Evolutionary conservation across 768 basidiomycete species (phyloP), one percentile per base, ranked within the genome.

Genomic region (Tulasnella calospora): DNA sequence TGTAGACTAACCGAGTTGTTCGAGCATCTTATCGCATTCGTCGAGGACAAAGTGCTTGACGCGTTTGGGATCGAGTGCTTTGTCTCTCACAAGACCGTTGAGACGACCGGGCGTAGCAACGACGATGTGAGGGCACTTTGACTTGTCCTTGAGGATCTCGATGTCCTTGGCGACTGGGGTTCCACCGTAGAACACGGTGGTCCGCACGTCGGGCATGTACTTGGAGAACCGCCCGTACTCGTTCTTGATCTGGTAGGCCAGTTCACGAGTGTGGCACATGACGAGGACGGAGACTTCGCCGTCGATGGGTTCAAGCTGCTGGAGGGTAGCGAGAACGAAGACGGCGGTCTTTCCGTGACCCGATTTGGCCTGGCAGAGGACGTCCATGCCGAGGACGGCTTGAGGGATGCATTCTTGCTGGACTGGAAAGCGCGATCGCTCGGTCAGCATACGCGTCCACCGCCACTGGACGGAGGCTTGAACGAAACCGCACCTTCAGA

Each of bases 21-120:
- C 98, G 85, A 99, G 93, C 95, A 99, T 98, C 91, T 99, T 99
- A 90, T 99, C 98, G 90, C 98, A 99, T 88, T 99, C 98, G 90
- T 99, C 98, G 85, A 99, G 88, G 78, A 98, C 96, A 86, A 99
- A 99, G 88, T 99, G 97, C 87, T 99, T 99, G 85, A 99, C 95
- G 83, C 94, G 92, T 86, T 94, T 94, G 81, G 94, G 94, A 84
- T 98, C 95, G 86, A 99, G 85, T 82, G 93, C 89, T 88, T 99
- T 99, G 87, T 99, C 98, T 81, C 97, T 89, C 73, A 92, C 91
- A 81, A 99, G 92, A 77, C 96, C 97, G 84, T 98, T 98, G 84
- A 98, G 88, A 79, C 98, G 93, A 82, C 98, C 98, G 73, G 98
- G 98, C 21, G 98, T 99, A 78, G 96, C 98, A 82, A 99, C 98